Conservation (phyloP, 441 rosid species). For the Gossypium schwendimanii region DNA sequence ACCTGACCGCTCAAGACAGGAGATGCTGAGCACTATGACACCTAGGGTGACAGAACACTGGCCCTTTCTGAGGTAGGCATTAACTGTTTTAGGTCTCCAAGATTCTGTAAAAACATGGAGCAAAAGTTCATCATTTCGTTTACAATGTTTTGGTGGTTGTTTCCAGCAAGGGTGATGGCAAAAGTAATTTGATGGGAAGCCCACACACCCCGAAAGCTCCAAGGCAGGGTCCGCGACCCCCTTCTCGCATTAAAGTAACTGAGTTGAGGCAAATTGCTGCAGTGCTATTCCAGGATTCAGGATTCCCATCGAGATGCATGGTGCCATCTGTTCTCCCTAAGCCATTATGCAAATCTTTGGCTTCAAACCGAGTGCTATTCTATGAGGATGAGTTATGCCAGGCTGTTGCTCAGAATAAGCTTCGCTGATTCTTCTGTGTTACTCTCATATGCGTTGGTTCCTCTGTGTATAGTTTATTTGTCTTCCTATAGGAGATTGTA, state of each 20-base stretch:
- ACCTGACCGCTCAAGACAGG: constrained; percentile 84
- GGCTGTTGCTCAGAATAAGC: constrained; percentile 95
- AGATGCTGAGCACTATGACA: constrained; percentile 59
- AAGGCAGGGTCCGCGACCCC: constrained; percentile 81
- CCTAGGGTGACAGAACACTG: constrained; percentile 73
- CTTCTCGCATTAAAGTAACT: constrained; percentile 54
- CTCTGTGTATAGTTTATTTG: constrained; percentile 24
- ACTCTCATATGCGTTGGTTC: not conserved
- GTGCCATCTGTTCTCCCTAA: constrained; percentile 72
- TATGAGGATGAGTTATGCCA: constrained; percentile 93
- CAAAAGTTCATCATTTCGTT: not conserved
- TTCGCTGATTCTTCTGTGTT: constrained; percentile 40
- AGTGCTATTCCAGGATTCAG: constrained; percentile 77
- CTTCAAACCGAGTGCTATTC: constrained; percentile 76
- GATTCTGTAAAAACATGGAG: no score
- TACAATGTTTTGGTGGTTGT: constrained; percentile 11
- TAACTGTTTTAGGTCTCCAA: no score
- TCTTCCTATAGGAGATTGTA: constrained; percentile 21
- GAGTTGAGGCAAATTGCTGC: constrained; percentile 84
- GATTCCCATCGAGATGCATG: constrained; percentile 64
- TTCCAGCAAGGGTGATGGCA: constrained; percentile 65
- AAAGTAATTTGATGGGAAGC: constrained; percentile 31
- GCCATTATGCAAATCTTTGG: constrained; percentile 75
- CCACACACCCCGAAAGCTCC: constrained; percentile 93
- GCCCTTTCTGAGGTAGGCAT: constrained; percentile 62